Evolutionary conservation across 176 grass and related monocot genomes (phyloP), one percentile per base, ranked within the genome.

Genomic region (Eragrostis nindensis): DNA sequence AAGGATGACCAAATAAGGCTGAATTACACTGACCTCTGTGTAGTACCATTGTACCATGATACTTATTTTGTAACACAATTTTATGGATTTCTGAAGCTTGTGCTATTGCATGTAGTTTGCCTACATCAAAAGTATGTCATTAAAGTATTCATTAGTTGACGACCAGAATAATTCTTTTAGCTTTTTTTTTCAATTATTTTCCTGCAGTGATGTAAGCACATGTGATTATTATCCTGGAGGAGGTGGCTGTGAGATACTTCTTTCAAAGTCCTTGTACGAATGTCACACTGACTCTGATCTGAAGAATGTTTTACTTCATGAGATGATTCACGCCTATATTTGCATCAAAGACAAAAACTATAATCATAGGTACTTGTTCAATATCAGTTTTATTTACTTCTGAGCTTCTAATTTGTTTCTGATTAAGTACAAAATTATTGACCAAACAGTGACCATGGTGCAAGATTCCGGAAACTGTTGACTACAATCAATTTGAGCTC

Each of bases 321-420:
- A 94, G 81, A 94, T 94, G 92, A 94, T 94, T 72, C 92, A 94
- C 43, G 89, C 92, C 7, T 87, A 89, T 63, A 80, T 91, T 74
- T 94, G 92, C 72, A 75, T 91, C 70, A 77, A 84, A 72, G 53
- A 89, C 16, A 80, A 70, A 26, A 91, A 87, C 8, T 62, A 19
- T 60, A 46, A 87, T 68, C 89, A 89, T 83, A 80, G 84, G 92
- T 91, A 79, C 45, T 62, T 80, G 16, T 73, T 66, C 25, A 66
- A 72, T 49, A 49, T 14, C 22, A 61, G 22, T 61, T 55, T 42
- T 68, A 12, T 55, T 43, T 53, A 59, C 6, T 45, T 67, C 15
- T 1, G 21, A 61, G 10, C 53, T 82, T 90, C 30, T 78, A 61
- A 27, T 43, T 55, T 82, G 4, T 68, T n/a, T 75, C 48, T 71